phyloP scores from a whole-genome alignment of 371 early-diverging fungal species.

The Mortierella sp. region DNA sequence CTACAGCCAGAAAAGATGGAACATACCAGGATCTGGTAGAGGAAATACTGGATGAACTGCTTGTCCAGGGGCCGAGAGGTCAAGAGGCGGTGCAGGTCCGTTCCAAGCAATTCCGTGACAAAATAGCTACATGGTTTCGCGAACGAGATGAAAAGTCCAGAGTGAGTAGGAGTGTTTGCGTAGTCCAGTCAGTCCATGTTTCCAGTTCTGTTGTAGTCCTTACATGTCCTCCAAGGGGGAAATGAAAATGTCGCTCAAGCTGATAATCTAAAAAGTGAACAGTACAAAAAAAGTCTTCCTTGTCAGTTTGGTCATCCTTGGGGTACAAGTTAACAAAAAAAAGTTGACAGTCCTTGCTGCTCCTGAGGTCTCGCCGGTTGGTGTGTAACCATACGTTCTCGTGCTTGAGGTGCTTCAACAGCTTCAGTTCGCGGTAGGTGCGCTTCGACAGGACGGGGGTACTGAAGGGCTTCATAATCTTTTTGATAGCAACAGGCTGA shows the following conservation, averaged over 20 bases:
- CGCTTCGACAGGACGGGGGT: constrained; percentile 93
- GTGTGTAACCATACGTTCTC: constrained; percentile 75
- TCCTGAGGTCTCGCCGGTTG: not conserved
- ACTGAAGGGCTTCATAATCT: constrained; percentile 94
- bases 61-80: constrained; percentile 91
- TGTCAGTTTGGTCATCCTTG: not conserved
- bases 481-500: constrained; percentile 92
- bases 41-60: constrained; percentile 96
- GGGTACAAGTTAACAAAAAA: not conserved
- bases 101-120: constrained; percentile 94
- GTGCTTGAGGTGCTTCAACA: constrained; percentile 90
- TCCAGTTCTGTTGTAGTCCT: constrained; percentile 22
- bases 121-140: constrained; percentile 79
- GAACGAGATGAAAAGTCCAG: not conserved
- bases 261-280: constrained; percentile 73
- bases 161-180: no score
- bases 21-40: constrained; percentile 92
- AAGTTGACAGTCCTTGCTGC: not conserved
- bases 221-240: constrained; percentile 93
- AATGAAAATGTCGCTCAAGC: constrained; percentile 91
- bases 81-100: constrained; percentile 93
- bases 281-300: not conserved
- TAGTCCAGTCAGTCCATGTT: no score
- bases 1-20: not conserved
- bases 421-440: constrained; percentile 93